Percentiles rank a stretch among this genome's conserved stretches.
Evolutionary conservation across 208 protist genomes (phyloP).

Genomic region (Crithidia mellificae): DNA sequence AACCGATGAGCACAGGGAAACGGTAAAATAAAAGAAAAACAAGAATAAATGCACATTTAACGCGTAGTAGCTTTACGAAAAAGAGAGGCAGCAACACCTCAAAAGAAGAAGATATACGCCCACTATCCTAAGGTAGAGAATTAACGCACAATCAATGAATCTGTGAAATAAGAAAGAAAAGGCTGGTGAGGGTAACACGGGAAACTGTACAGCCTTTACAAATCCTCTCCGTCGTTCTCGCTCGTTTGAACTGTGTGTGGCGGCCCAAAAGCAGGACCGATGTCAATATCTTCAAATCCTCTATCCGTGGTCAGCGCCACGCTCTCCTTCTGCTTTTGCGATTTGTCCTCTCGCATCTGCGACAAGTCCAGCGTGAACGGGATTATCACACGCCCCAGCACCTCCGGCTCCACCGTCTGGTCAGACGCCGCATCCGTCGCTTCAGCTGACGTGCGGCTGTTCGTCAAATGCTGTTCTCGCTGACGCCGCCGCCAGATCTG

Average conservation of each 20-base stretch:
- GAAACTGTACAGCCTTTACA: constrained; percentile 2
- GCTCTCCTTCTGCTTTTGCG: constrained; percentile 6
- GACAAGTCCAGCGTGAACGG: constrained; percentile 50
- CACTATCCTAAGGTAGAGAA: no score
- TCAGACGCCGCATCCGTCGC: neutral
- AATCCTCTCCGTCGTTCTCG: neutral
- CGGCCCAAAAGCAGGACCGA: no score
- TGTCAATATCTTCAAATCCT: neutral
- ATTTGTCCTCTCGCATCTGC: constrained; percentile 13
- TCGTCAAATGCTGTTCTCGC: neutral
- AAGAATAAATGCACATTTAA: no score
- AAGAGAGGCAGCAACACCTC: neutral
- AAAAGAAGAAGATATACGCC: neutral
- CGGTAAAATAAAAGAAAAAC: no score
- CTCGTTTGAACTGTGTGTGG: neutral
- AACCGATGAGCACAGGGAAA: neutral
- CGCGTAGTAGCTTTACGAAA: no score
- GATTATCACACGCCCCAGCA: constrained; percentile 63
- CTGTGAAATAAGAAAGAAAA: constrained; percentile 6
- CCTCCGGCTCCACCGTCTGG: constrained; percentile 31
- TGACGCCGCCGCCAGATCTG: constrained; percentile 55
- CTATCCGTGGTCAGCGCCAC: constrained; percentile 16
- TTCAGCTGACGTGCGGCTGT: neutral
- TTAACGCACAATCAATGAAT: neutral
- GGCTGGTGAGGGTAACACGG: neutral